Percentiles rank a stretch among this genome's conserved stretches.
Conservation (phyloP, 371 early-diverging fungal genomes). For the Cokeromyces recurvatus region DNA sequence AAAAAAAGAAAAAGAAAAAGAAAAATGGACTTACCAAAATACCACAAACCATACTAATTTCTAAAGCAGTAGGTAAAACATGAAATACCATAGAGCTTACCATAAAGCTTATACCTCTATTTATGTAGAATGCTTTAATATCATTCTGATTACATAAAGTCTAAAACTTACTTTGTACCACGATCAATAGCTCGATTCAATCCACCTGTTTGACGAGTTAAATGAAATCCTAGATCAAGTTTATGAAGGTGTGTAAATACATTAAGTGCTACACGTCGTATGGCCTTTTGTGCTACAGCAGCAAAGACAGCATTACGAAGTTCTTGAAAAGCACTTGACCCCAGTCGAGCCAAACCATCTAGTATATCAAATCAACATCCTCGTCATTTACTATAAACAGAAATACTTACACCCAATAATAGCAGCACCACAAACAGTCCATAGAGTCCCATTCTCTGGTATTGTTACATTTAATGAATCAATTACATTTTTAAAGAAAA, state of each 20-base stretch:
- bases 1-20: too few relatives aligned
- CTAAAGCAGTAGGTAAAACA: slow-evolving; percentile 89
- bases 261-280: slow-evolving; percentile 79
- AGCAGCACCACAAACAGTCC: slow-evolving; percentile 78
- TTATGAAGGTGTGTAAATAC: slow-evolving; percentile 86
- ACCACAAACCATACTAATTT: slow-evolving; percentile 92
- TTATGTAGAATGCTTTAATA: too few relatives aligned
- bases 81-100: slow-evolving; percentile 92
- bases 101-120: slow-evolving; percentile 88
- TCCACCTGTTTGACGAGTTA: slow-evolving; percentile 92
- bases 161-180: slow-evolving; percentile 91
- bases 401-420: slow-evolving; percentile 76
- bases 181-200: slow-evolving; percentile 94
- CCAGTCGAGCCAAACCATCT: slow-evolving; percentile 88
- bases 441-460: slow-evolving; percentile 58
- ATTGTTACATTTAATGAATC: slow-evolving; percentile 62
- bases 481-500: slow-evolving; percentile 88
- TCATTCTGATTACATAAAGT: too few relatives aligned
- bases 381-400: too few relatives aligned
- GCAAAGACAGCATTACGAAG: slow-evolving; percentile 93
- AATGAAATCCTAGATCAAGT: slow-evolving; percentile 86
- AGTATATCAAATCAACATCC: neutral
- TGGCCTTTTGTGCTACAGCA: slow-evolving; percentile 91
- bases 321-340: slow-evolving; percentile 82
- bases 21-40: slow-evolving; percentile 56